Evolutionary conservation across 129 eudicot genomes (phyloP).

Genomic region (Flaveria brownii): DNA sequence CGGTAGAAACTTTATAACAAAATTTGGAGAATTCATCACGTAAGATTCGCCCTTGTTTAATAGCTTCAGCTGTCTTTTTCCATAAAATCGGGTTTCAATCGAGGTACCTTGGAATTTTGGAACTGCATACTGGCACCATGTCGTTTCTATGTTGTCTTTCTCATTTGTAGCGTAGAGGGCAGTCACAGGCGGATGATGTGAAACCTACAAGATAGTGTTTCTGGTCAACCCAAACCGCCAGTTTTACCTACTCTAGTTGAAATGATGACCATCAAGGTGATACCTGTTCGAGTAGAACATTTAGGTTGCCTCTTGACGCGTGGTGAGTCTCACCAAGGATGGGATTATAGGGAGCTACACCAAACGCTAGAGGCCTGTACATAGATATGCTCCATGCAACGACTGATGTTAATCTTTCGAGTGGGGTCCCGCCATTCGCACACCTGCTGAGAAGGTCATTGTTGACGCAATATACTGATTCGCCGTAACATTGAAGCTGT

Average conservation of each 20-base stretch:
- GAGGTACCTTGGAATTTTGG: constrained; percentile 78
- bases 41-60: constrained; percentile 60
- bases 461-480: constrained; percentile 57
- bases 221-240: background rate
- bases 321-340: constrained; percentile 96
- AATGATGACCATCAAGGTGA: background rate
- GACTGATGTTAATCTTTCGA: constrained; percentile 59
- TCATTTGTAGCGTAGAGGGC: constrained; percentile 85
- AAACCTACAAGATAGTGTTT: constrained; percentile 50
- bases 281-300: constrained; percentile 91
- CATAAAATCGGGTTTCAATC: constrained; percentile 61
- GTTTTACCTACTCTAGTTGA: background rate
- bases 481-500: constrained; percentile 84
- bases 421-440: constrained; percentile 45
- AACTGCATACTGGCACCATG: constrained; percentile 73
- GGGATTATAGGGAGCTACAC: constrained; percentile 83
- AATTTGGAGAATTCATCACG: constrained; percentile 70
- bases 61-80: constrained; percentile 59
- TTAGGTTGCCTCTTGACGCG: constrained; percentile 65
- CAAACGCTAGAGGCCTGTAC: constrained; percentile 69
- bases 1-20: constrained; percentile 73
- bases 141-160: constrained; percentile 56
- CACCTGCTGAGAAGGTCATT: constrained; percentile 60
- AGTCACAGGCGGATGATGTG: constrained; percentile 94
- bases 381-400: constrained; percentile 92